Conservation (phyloP, 2,329 filamentous ascomycete species). For the Penicillium brasilianum region DNA sequence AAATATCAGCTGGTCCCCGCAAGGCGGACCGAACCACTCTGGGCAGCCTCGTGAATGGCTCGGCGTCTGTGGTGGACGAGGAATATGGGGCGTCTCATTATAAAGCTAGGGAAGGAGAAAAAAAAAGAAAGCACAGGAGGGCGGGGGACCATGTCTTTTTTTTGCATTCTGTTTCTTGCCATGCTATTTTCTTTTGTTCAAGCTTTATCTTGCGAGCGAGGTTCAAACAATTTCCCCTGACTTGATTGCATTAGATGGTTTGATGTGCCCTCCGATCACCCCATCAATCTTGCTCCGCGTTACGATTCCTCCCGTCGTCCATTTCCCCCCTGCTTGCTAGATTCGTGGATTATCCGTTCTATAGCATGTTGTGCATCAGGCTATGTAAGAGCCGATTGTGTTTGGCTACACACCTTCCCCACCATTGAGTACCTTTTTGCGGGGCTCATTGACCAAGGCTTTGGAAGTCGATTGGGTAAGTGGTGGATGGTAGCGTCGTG, state of each 20-base stretch:
- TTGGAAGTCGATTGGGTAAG: neutral
- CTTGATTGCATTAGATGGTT: conserved; percentile 31
- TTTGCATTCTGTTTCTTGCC: conserved; percentile 11
- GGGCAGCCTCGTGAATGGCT: conserved; percentile 48
- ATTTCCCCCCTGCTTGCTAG: conserved; percentile 3
- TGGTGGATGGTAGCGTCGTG: conserved; percentile 6
- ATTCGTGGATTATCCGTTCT: neutral
- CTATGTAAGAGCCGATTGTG: neutral
- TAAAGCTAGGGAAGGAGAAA: conserved; percentile 27
- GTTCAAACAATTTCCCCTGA: neutral
- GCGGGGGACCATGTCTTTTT: conserved; percentile 7
- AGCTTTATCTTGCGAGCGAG: neutral
- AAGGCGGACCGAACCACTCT: conserved; percentile 41
- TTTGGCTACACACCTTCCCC: neutral
- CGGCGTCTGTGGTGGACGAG: conserved; percentile 52
- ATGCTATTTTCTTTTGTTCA: conserved; percentile 9
- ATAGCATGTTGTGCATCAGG: conserved; percentile 3
- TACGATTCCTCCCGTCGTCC: neutral
- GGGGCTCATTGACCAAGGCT: neutral
- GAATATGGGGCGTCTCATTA: conserved; percentile 51
- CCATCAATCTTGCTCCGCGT: conserved; percentile 8
- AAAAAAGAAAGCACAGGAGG: conserved; percentile 20
- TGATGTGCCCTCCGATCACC: conserved; percentile 14
- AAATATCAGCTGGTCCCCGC: conserved; percentile 55
- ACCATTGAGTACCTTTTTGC: no score